phyloP scores from a whole-genome alignment of 192 early-diverging fungal species.

The Spizellomyces punctatus region DNA sequence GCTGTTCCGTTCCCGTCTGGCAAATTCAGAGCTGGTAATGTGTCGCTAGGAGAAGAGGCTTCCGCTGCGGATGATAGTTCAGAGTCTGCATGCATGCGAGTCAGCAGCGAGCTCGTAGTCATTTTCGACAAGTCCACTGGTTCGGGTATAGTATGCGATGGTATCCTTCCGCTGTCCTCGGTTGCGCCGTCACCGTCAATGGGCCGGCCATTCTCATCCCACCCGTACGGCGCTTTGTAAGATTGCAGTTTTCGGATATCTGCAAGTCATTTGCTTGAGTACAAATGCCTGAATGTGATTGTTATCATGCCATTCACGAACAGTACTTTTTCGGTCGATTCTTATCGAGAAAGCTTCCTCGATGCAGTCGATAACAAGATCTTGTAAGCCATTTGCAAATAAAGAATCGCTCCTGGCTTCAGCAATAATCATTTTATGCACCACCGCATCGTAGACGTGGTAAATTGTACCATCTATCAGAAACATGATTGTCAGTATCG shows the following conservation, averaged over 20 bases:
- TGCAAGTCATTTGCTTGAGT: neutral
- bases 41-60: too few species aligned
- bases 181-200: neutral
- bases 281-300: neutral
- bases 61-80: too few species aligned
- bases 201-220: constrained; percentile 20
- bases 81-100: too few species aligned
- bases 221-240: constrained; percentile 17
- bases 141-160: neutral
- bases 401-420: neutral
- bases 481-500: neutral
- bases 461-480: constrained; percentile 8
- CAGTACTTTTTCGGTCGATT: constrained; percentile 3
- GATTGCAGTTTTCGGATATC: neutral
- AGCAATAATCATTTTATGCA: constrained; percentile 9
- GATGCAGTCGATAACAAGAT: constrained; percentile 14
- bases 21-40: too few species aligned
- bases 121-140: neutral
- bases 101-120: neutral
- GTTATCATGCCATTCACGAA: too few species aligned
- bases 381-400: neutral
- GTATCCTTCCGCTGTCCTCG: neutral
- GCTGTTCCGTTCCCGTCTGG: too few species aligned
- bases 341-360: constrained; percentile 10
- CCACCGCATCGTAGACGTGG: constrained; percentile 22